Base-by-base conservation (phyloP, 2,329 filamentous ascomycete species). In the Penicillium sp. region DNA sequence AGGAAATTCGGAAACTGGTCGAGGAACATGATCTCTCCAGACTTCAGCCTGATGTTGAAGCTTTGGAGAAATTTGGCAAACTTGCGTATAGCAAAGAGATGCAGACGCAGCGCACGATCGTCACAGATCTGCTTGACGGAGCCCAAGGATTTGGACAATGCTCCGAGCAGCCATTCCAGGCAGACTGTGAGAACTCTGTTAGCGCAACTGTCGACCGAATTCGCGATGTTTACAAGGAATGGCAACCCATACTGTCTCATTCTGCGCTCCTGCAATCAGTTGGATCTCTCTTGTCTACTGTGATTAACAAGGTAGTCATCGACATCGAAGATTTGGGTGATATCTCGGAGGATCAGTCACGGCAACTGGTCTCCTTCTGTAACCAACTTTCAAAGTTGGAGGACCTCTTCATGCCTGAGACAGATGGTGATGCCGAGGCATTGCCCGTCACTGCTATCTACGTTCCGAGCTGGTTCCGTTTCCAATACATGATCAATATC, bases 401-500 rank as follows among this genome's bases (percentile, higher is more conserved):
- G 53, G 78, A 83, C 58, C 70, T 87, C 14, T 87, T 87, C 68
- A 69, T 78, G 37, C 80, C 80, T 10, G 74, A 79, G 44, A 47
- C 48, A 25, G 16, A 62, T 25, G 70, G 73, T 37, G 67, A 68
- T 17, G 58, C 66, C 5, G 71, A 68, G 33, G 67, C 69, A 7
- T 70, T 80, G 28, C 75, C 76, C n/a, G 82, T 84, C 75, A 84
- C 82, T 4, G 82, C 82, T 25, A 76, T 87, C 10, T 87, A 87
- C 59, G 82, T 83, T 44, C 78, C 81, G 4, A 82, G 81, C 60
- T 88, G 85, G 85, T 75, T 87, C 59, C 84, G 84, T 57, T 87
- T 87, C 65, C 84, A 86, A 66, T 87, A 87, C 62, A 67, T 88
- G 50, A 74, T 80, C 40, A 85, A 87, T 61, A 85, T 88, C 42